Evolutionary conservation across 768 basidiomycete species (phyloP).

Genomic region (Phaeotremella skinneri): DNA sequence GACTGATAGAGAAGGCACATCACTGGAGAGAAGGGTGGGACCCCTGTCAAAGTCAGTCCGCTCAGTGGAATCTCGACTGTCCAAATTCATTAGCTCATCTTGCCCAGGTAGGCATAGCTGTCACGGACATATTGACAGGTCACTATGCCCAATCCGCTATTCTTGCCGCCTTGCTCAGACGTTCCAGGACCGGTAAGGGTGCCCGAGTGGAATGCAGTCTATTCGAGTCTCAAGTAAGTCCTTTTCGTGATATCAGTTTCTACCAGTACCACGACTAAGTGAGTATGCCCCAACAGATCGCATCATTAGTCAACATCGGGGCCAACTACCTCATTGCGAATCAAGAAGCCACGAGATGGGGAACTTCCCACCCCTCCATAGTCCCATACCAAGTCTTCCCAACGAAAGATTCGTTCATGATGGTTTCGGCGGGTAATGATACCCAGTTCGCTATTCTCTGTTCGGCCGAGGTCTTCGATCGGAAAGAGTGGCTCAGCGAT

Average conservation of each 20-base stretch:
- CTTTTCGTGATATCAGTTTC: neutral
- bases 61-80: neutral
- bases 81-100: neutral
- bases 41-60: constrained; percentile 65
- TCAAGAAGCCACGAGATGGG: constrained; percentile 75
- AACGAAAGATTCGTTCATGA: constrained; percentile 80
- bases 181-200: constrained; percentile 79
- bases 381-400: constrained; percentile 91
- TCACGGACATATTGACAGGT: constrained; percentile 75
- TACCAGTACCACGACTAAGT: neutral
- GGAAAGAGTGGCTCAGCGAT: constrained; percentile 63
- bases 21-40: constrained; percentile 82
- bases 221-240: constrained; percentile 78
- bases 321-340: constrained; percentile 88
- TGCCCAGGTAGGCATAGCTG: constrained; percentile 76
- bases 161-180: constrained; percentile 80
- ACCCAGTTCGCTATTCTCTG: constrained; percentile 72
- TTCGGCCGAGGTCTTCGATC: constrained; percentile 59
- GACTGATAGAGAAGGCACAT: constrained; percentile 58
- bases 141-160: constrained; percentile 90
- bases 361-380: constrained; percentile 91
- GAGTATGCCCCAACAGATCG: constrained; percentile 62
- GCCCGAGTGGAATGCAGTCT: constrained; percentile 89
- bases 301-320: constrained; percentile 86
- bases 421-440: constrained; percentile 92